Conservation (phyloP, 352 stramenopile species). For the Elongisporangium senticosum region DNA sequence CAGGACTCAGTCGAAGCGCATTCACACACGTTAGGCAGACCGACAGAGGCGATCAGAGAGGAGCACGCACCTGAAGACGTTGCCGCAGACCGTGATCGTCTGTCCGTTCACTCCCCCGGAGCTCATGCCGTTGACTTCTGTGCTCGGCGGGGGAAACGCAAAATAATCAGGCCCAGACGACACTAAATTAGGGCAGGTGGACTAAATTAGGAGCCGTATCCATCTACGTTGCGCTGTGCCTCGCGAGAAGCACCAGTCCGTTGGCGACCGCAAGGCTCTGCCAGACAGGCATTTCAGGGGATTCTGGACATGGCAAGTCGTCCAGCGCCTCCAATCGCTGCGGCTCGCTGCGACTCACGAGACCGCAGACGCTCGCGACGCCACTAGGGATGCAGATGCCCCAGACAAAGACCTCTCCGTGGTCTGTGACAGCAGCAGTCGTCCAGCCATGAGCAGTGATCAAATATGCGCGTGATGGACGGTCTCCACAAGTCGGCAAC, state of each 20-base stretch:
- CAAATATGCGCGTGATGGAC: constrained; percentile 16
- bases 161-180: background rate
- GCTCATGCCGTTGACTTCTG: constrained; percentile 32
- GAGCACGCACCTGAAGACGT: constrained; percentile 62
- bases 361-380: constrained; percentile 23
- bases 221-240: constrained; percentile 4
- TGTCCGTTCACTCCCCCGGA: constrained; percentile 41
- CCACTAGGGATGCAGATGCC: constrained; percentile 25
- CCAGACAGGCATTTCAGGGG: constrained; percentile 14
- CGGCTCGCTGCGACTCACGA: constrained; percentile 19
- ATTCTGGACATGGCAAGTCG: background rate
- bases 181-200: background rate
- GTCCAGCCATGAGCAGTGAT: constrained; percentile 23
- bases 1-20: background rate
- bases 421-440: constrained; percentile 15
- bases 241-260: constrained; percentile 35
- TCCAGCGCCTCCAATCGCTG: constrained; percentile 12
- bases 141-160: background rate
- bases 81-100: constrained; percentile 75
- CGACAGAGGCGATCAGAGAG: background rate
- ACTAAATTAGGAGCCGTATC: background rate
- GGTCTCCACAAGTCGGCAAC: background rate
- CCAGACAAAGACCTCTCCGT: constrained; percentile 30
- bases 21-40: background rate
- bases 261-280: constrained; percentile 39